Conservation (phyloP, 2,329 filamentous ascomycete species). For the Aspergillus versicolor region DNA sequence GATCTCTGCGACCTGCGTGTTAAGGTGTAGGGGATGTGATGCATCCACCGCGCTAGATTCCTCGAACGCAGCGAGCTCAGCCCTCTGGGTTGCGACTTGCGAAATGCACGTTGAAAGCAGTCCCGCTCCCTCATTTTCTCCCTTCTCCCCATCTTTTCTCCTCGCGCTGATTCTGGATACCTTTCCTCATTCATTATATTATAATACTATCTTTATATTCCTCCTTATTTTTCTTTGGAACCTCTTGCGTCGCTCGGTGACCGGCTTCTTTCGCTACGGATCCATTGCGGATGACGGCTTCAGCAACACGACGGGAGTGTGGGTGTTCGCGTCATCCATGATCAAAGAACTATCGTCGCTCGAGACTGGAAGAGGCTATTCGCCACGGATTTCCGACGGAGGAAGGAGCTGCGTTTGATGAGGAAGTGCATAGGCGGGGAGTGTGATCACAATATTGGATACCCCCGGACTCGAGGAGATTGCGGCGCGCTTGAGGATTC, state of each 20-base stretch:
- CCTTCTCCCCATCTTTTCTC: not conserved
- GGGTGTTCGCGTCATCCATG: not conserved
- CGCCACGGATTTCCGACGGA: not conserved
- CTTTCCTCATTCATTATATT: not conserved
- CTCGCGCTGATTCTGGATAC: not conserved
- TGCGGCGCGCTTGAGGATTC: not conserved
- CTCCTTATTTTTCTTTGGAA: not conserved
- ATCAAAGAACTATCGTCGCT: not conserved
- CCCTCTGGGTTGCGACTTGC: conserved; percentile 14
- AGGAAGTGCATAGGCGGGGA: not conserved
- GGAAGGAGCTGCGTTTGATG: not conserved
- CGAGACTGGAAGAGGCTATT: not conserved
- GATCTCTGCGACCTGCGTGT: conserved; percentile 23
- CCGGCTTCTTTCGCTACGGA: not conserved
- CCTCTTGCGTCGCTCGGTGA: not conserved
- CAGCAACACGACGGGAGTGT: not conserved
- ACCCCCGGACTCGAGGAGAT: not conserved
- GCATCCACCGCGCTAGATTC: conserved; percentile 26
- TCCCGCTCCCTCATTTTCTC: conserved; percentile 12
- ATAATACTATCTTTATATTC: not conserved
- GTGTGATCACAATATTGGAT: not conserved
- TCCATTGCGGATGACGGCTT: not conserved
- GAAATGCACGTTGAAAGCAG: conserved; percentile 22
- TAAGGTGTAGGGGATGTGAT: conserved; percentile 31
- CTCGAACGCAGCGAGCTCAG: conserved; percentile 17